Base-by-base conservation (phyloP, 2,329 filamentous ascomycete genomes). In the Ploettnerulaceae sp. region DNA sequence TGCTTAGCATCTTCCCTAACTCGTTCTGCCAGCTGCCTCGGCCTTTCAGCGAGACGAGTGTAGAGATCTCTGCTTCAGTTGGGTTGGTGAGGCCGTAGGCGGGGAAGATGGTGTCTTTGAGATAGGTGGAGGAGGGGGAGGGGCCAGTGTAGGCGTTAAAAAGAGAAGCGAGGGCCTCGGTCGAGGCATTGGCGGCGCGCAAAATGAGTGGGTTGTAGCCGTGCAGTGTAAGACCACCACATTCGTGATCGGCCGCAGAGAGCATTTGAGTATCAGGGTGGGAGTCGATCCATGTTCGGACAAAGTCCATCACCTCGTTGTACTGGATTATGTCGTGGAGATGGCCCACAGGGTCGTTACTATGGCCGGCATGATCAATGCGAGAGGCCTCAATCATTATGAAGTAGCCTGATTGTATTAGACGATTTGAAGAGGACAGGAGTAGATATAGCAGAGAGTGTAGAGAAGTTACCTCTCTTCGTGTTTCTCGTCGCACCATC, bases 321-420 rank as follows among this genome's bases (percentile, higher is more conserved):
- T 45, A 45, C 17, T 37, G 32, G 32, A 45, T 21, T n/a, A 18
- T 37, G 33, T 45, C 42, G 33, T 45, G 42, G 3, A 45, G 42
- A 12, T 45, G 42, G 15, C 42, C 42, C 17, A 45, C 25, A 5
- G 42, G 33, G 25, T 45, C 42, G 26, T 45, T 37, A 18, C 14
- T 26, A 21, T 36, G 42, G 2, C 42, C 42, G 17, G 33, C 33
- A 25, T 45, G 42, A 15, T 45, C 42, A 18, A 45, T 45, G 17
- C 42, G 42, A 3, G 42, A 45, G 25, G 42, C 42, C 31, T 45
- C 33, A n/a, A 45, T 45, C 42, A 45, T 45, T 5, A 45, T 28
- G 33, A 45, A 45, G 11, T 29, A 45, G 17, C 42, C 40, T 39
- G 18, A 9, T 12, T 6, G 25, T 9, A 22, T 36, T 14, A 36